Evolutionary conservation across 176 grass and related monocot species (phyloP).

Genomic region (Oropetium thomaeum): DNA sequence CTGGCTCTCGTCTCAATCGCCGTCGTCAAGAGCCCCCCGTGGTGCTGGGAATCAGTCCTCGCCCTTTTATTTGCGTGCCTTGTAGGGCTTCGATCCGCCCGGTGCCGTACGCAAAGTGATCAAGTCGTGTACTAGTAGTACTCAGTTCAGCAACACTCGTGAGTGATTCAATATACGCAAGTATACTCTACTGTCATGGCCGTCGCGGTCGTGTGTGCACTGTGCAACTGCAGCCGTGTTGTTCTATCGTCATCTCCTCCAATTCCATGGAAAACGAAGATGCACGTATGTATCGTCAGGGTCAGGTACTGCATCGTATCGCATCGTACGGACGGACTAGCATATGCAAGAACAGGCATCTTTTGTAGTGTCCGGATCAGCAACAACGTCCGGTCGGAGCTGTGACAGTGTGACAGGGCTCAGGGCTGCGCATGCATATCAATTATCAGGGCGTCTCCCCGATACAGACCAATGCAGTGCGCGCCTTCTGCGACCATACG

Average conservation of each 20-base stretch:
- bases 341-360: background rate
- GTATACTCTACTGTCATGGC: background rate
- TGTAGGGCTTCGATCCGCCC: background rate
- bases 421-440: too few relatives aligned
- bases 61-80: conserved; percentile 19
- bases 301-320: too few relatives aligned
- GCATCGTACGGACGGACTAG: background rate
- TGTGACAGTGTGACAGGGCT: too few relatives aligned
- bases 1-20: background rate
- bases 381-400: too few relatives aligned
- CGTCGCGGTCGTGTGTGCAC: background rate
- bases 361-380: too few relatives aligned
- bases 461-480: too few relatives aligned
- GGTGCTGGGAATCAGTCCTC: too few relatives aligned
- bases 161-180: background rate
- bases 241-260: background rate
- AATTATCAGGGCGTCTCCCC: too few relatives aligned
- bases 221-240: background rate
- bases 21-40: background rate
- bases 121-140: background rate
- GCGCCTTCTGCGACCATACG: too few relatives aligned
- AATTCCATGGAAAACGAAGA: background rate
- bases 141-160: background rate
- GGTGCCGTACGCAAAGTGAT: conserved; percentile 10
- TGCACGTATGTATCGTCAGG: too few relatives aligned